phyloP scores from a whole-genome alignment of 1,284 basidiomycete genomes.

The Albatrellus sp. region DNA sequence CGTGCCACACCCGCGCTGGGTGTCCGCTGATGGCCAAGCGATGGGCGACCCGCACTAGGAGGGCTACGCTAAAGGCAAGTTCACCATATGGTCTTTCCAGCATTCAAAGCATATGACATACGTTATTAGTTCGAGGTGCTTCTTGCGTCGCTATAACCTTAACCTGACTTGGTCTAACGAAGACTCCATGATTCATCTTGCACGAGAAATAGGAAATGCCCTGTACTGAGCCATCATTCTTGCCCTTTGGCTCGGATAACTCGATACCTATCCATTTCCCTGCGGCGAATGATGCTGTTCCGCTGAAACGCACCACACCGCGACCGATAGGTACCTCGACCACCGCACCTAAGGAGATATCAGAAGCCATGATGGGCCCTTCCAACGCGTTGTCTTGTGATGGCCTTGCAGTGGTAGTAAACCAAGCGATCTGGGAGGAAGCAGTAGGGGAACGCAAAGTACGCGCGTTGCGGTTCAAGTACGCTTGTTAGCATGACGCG shows the following conservation, averaged over 20 bases:
- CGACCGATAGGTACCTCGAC: constrained; percentile 71
- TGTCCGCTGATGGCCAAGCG: constrained; percentile 26
- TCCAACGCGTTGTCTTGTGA: not conserved
- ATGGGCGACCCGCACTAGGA: constrained; percentile 14
- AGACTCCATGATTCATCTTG: constrained; percentile 71
- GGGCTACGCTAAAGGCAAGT: constrained; percentile 3
- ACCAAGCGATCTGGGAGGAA: not conserved
- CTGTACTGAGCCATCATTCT: constrained; percentile 90
- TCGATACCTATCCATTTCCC: constrained; percentile 96
- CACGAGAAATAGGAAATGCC: constrained; percentile 82
- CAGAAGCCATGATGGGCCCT: constrained; percentile 10
- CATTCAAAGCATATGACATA: constrained; percentile 6
- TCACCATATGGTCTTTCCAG: constrained; percentile 8
- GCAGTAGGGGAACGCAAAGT: too few relatives aligned
- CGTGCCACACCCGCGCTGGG: constrained; percentile 24
- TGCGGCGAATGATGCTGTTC: constrained; percentile 72
- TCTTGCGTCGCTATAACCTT: constrained; percentile 42
- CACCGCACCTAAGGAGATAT: constrained; percentile 38
- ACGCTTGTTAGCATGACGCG: too few relatives aligned
- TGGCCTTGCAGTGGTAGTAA: not conserved
- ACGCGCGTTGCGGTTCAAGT: not conserved
- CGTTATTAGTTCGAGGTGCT: constrained; percentile 13
- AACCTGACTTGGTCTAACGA: constrained; percentile 84
- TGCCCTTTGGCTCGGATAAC: constrained; percentile 72
- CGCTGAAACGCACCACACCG: constrained; percentile 82